Conservation (phyloP, 345 rosid species). For the Crucihimalaya himalaica region DNA sequence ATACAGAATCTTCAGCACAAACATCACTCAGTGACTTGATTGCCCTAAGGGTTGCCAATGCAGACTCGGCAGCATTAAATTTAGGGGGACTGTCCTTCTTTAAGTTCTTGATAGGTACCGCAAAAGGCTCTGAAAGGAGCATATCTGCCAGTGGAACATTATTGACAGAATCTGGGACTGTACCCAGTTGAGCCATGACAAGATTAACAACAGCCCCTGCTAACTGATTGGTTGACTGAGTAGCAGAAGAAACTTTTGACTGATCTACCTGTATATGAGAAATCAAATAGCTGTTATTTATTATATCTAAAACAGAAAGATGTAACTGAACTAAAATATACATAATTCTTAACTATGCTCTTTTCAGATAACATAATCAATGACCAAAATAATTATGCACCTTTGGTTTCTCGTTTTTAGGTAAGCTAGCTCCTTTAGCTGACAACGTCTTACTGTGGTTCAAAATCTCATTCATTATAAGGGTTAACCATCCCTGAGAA, state of each 20-base stretch:
- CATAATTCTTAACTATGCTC: neutral
- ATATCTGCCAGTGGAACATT: slow-evolving; percentile 74
- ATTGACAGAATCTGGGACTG: slow-evolving; percentile 50
- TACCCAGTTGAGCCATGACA: slow-evolving; percentile 63
- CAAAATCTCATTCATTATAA: slow-evolving; percentile 66
- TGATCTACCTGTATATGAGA: slow-evolving; percentile 75
- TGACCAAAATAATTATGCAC: slow-evolving; percentile 43
- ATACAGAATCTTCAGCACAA: slow-evolving; percentile 67
- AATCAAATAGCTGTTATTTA: slow-evolving; percentile 30
- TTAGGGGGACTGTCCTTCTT: slow-evolving; percentile 70
- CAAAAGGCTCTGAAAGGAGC: slow-evolving; percentile 85
- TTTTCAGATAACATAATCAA: slow-evolving; percentile 21
- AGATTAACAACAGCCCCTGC: slow-evolving; percentile 82
- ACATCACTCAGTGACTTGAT: slow-evolving; percentile 82
- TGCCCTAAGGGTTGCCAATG: slow-evolving; percentile 82
- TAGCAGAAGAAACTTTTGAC: slow-evolving; percentile 63
- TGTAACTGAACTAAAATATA: slow-evolving; percentile 7
- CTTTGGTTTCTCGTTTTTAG: slow-evolving; percentile 68
- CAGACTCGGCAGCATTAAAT: slow-evolving; percentile 83
- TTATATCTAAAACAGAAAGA: neutral
- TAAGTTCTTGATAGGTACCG: slow-evolving; percentile 58
- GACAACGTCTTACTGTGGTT: slow-evolving; percentile 56
- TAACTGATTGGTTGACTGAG: slow-evolving; percentile 69
- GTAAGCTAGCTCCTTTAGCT: slow-evolving; percentile 56
- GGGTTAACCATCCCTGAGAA: slow-evolving; percentile 96